Evolutionary conservation across 805 yeast genomes (phyloP).

Genomic region (Wickerhamomyces sydowiorum): DNA sequence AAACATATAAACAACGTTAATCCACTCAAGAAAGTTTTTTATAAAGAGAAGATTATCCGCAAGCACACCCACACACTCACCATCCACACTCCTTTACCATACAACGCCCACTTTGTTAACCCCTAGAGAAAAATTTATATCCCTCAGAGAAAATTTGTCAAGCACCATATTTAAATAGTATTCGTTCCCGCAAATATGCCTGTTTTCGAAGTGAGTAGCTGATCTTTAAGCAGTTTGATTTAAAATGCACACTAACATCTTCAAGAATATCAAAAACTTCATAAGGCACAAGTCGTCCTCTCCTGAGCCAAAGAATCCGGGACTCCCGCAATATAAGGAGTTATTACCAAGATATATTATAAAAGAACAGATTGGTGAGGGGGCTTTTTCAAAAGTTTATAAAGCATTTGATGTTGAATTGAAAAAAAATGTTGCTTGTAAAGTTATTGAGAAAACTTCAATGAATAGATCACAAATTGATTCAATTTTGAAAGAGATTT

Average conservation of each 20-base stretch:
- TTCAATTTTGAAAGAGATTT: slow-evolving; percentile 75
- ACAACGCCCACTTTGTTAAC: too few species aligned
- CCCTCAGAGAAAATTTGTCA: too few species aligned
- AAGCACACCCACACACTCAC: too few species aligned
- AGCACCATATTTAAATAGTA: too few species aligned
- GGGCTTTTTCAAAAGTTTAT: slow-evolving; percentile 75
- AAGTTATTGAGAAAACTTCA: slow-evolving; percentile 62
- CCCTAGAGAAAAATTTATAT: too few species aligned
- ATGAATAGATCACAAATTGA: slow-evolving; percentile 56
- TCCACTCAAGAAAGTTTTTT: too few species aligned
- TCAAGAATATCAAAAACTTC: background rate
- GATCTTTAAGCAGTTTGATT: background rate
- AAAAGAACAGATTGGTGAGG: slow-evolving; percentile 62
- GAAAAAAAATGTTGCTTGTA: slow-evolving; percentile 37
- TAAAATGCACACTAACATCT: background rate
- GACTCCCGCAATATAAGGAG: slow-evolving; percentile 13
- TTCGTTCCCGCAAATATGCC: too few species aligned
- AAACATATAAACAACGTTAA: too few species aligned
- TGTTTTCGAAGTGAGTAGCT: background rate
- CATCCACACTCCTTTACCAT: too few species aligned
- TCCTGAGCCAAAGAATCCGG: background rate
- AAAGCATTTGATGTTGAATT: slow-evolving; percentile 37
- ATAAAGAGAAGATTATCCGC: too few species aligned
- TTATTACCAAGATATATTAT: slow-evolving; percentile 30
- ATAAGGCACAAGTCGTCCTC: background rate